Evolutionary conservation across 2,329 filamentous ascomycete genomes (phyloP).

Genomic region (Alternaria incomplexa): DNA sequence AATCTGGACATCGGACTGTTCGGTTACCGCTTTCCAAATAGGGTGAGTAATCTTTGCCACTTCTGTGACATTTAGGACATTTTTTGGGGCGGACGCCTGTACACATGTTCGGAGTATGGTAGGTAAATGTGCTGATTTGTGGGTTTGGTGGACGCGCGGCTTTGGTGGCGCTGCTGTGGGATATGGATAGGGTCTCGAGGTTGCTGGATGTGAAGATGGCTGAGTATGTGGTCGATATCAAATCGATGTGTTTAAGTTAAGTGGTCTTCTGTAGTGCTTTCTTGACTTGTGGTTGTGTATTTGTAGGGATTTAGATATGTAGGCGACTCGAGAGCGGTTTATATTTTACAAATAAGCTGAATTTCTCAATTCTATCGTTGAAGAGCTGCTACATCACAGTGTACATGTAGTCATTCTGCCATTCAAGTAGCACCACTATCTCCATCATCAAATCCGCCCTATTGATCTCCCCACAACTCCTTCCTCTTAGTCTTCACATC

Average conservation of each 20-base stretch:
- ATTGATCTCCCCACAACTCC: neutral
- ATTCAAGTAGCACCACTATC: neutral
- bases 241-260: neutral
- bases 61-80: neutral
- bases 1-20: too few species aligned
- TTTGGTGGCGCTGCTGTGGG: neutral
- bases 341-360: neutral
- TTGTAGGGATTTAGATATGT: neutral
- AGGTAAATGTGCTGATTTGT: neutral
- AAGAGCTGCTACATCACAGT: neutral
- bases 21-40: too few species aligned
- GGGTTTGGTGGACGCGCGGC: rapidly evolving
- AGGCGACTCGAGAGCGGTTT: neutral
- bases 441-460: neutral
- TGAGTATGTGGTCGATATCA: neutral
- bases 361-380: neutral
- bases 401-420: neutral
- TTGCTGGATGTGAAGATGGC: too few species aligned
- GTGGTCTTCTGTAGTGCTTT: neutral
- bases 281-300: neutral
- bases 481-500: neutral
- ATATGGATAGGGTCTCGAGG: too few species aligned
- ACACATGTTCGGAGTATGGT: neutral
- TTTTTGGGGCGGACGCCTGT: neutral
- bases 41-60: too few species aligned